These are phyloP conservation scores for Prunus mira DNA, from an alignment of 306 rosid species.

Conservation along the genomic window DNA sequence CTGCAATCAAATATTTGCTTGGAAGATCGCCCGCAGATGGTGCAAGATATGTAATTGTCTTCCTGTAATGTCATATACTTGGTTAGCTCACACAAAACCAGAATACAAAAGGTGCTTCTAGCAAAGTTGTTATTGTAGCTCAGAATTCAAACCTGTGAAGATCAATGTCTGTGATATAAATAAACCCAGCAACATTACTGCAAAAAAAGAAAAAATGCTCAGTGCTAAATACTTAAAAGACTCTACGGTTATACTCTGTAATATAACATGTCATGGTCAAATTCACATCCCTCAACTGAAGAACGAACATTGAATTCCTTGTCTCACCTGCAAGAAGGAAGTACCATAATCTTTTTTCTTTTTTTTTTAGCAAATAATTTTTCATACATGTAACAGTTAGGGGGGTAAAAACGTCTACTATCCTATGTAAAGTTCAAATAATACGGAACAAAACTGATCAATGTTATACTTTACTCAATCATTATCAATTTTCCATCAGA, in stretches of 20 bases:
- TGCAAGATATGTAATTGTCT: constrained; percentile 80
- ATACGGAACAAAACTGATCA: background rate
- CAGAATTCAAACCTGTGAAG: constrained; percentile 65
- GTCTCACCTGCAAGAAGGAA: background rate
- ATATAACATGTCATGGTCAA: background rate
- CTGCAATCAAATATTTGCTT: constrained; percentile 71
- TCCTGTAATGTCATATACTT: constrained; percentile 49
- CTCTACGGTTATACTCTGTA: background rate
- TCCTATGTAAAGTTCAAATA: background rate
- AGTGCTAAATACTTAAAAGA: background rate
- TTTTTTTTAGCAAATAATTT: too few relatives aligned
- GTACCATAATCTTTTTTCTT: background rate
- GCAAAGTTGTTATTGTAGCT: background rate
- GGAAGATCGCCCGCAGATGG: constrained; percentile 94
- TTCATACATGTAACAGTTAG: too few relatives aligned
- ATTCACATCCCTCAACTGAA: background rate
- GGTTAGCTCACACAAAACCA: constrained; percentile 25
- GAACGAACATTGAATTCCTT: too few relatives aligned
- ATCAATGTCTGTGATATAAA: constrained; percentile 76
- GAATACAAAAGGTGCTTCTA: constrained; percentile 4
- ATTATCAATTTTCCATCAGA: background rate
- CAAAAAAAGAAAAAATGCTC: constrained; percentile 18
- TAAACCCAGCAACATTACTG: constrained; percentile 92
- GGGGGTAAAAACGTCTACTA: background rate
- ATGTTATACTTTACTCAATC: background rate